Conservation (phyloP, 108 stramenopile genomes). For the Pseudonitzschia delicatissima region DNA sequence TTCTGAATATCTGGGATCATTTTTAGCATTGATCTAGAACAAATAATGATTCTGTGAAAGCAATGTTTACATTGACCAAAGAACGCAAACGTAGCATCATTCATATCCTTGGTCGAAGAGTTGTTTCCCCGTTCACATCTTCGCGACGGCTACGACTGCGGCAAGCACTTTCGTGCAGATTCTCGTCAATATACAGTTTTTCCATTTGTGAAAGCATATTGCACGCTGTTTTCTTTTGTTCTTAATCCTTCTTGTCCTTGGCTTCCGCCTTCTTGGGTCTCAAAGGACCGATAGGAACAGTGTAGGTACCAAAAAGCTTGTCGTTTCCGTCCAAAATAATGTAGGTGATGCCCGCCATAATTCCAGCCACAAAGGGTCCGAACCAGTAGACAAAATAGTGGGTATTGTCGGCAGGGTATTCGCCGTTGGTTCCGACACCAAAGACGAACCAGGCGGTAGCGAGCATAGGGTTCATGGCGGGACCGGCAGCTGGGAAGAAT, state of each 20-base stretch:
- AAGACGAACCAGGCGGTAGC: slow-evolving; percentile 79
- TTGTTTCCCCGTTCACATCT: no score
- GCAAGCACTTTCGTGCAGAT: no score
- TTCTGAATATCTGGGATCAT: no score
- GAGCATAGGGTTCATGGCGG: slow-evolving; percentile 90
- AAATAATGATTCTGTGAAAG: no score
- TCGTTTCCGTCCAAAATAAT: slow-evolving; percentile 70
- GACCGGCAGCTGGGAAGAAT: slow-evolving; percentile 79
- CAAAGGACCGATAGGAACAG: slow-evolving; percentile 45
- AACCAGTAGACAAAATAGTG: slow-evolving; percentile 90
- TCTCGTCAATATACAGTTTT: no score
- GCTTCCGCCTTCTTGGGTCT: slow-evolving; percentile 69
- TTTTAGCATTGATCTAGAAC: no score
- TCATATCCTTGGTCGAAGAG: no score
- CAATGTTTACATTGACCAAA: no score
- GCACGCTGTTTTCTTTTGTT: no score
- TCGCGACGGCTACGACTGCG: no score
- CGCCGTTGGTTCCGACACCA: slow-evolving; percentile 48
- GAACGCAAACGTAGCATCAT: no score
- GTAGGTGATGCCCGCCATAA: slow-evolving; percentile 65
- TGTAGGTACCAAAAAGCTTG: slow-evolving; percentile 57
- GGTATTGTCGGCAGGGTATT: slow-evolving; percentile 51
- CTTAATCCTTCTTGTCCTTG: slow-evolving; percentile 27
- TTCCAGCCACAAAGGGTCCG: slow-evolving; percentile 56
- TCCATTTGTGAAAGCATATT: no score